Evolutionary conservation across 176 grass and related monocot genomes (phyloP).

Genomic region (Pharus latifolius): DNA sequence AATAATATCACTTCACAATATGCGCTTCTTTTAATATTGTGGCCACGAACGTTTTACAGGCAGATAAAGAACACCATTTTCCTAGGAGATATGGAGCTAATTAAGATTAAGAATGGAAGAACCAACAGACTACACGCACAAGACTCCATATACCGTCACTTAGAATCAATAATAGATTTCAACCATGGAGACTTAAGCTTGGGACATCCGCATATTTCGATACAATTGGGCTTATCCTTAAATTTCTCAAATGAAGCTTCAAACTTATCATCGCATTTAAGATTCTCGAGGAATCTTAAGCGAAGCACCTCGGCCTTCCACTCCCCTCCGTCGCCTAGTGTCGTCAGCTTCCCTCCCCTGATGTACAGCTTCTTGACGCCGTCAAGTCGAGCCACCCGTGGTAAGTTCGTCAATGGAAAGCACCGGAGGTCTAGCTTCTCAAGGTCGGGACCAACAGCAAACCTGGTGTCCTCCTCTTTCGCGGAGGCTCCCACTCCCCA

Average conservation of each 20-base stretch:
- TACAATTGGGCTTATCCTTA: too few relatives aligned
- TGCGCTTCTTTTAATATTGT: too few relatives aligned
- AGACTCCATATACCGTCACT: too few relatives aligned
- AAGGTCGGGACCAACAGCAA: background rate
- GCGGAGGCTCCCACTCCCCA: slow-evolving; percentile 16
- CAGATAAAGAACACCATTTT: too few relatives aligned
- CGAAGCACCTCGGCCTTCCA: slow-evolving; percentile 33
- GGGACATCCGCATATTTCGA: too few relatives aligned
- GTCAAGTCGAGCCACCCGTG: background rate
- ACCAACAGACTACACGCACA: too few relatives aligned
- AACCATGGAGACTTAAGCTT: too few relatives aligned
- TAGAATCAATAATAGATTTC: too few relatives aligned
- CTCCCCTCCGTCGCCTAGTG: background rate
- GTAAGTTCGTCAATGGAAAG: slow-evolving; percentile 4
- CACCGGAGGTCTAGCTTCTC: slow-evolving; percentile 47
- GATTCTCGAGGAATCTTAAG: slow-evolving; percentile 24
- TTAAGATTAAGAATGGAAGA: too few relatives aligned
- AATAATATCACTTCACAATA: too few relatives aligned
- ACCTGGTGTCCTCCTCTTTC: background rate
- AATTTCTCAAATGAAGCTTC: background rate
- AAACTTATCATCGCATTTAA: background rate
- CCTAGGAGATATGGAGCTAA: too few relatives aligned
- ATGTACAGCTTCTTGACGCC: slow-evolving; percentile 44
- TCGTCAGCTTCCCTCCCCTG: slow-evolving; percentile 32
- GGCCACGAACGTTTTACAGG: too few relatives aligned